Conservation (phyloP, 2,329 filamentous ascomycete genomes). For the Nigrospora osmanthi region DNA sequence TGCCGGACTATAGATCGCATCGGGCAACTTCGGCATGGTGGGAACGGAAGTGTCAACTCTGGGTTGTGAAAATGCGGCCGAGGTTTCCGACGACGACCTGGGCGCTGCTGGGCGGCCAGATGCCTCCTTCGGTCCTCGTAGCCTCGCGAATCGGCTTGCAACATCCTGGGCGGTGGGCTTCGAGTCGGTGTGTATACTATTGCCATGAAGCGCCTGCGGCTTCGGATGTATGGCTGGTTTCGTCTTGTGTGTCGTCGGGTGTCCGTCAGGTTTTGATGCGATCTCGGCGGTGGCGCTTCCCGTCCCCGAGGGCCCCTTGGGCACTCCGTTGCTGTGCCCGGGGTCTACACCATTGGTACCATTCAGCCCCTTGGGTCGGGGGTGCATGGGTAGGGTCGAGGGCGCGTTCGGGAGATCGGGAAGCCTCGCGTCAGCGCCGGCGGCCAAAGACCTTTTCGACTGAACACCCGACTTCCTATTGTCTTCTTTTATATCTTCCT, state of each 20-base stretch:
- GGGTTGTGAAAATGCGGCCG: constrained; percentile 13
- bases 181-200: constrained; percentile 36
- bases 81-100: constrained; percentile 19
- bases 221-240: constrained; percentile 56
- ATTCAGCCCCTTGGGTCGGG: not conserved
- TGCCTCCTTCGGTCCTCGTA: constrained; percentile 35
- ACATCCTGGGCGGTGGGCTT: constrained; percentile 38
- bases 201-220: constrained; percentile 58
- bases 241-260: constrained; percentile 14
- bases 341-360: not conserved
- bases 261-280: too few species aligned
- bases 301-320: too few species aligned
- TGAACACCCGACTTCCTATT: constrained; percentile 54
- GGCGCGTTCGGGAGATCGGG: constrained; percentile 11
- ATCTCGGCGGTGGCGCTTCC: too few species aligned
- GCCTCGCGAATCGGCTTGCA: constrained; percentile 47
- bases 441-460: constrained; percentile 21
- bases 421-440: constrained; percentile 4
- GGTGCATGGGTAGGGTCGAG: constrained; percentile 5
- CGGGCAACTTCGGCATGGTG: constrained; percentile 61
- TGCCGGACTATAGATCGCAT: constrained; percentile 72
- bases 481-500: constrained; percentile 52
- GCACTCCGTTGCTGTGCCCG: not conserved
- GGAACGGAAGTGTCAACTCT: constrained; percentile 44
- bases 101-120: constrained; percentile 39